phyloP scores from a whole-genome alignment of 768 basidiomycete species.

The Flagelloscypha sp. region DNA sequence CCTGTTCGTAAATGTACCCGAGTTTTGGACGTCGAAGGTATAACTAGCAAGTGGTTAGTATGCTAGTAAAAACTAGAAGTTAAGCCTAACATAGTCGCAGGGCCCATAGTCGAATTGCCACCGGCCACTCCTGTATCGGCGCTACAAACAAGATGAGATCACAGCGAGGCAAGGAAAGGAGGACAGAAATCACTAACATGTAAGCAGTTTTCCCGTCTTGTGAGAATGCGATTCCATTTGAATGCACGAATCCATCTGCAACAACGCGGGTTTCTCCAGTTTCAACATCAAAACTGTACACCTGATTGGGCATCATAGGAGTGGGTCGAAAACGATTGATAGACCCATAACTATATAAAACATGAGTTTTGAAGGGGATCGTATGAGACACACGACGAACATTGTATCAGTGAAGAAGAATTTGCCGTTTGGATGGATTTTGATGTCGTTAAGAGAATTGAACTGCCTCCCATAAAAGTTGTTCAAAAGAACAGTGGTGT shows the following conservation, averaged over 20 bases:
- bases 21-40: conserved; percentile 56
- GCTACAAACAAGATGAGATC: conserved; percentile 18
- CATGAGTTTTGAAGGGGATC: neutral
- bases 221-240: conserved; percentile 72
- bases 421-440: conserved; percentile 56
- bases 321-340: conserved; percentile 56
- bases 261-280: conserved; percentile 61
- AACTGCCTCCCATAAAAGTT: conserved; percentile 78
- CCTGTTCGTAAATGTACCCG: conserved; percentile 48
- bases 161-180: neutral
- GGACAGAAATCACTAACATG: conserved; percentile 31
- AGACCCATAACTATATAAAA: conserved; percentile 46
- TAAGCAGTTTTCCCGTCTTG: conserved; percentile 57
- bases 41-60: conserved; percentile 34
- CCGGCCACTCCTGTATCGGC: conserved; percentile 41
- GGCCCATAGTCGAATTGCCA: conserved; percentile 39
- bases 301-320: conserved; percentile 63
- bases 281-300: conserved; percentile 66
- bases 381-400: conserved; percentile 28
- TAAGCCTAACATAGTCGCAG: conserved; percentile 55
- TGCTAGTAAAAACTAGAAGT: neutral
- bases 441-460: conserved; percentile 75
- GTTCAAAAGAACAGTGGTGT: conserved; percentile 62
- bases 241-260: conserved; percentile 66
- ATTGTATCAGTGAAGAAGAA: conserved; percentile 70